Evolutionary conservation across 2,329 filamentous ascomycete genomes (phyloP).

Genomic region (Epichloe baconii): DNA sequence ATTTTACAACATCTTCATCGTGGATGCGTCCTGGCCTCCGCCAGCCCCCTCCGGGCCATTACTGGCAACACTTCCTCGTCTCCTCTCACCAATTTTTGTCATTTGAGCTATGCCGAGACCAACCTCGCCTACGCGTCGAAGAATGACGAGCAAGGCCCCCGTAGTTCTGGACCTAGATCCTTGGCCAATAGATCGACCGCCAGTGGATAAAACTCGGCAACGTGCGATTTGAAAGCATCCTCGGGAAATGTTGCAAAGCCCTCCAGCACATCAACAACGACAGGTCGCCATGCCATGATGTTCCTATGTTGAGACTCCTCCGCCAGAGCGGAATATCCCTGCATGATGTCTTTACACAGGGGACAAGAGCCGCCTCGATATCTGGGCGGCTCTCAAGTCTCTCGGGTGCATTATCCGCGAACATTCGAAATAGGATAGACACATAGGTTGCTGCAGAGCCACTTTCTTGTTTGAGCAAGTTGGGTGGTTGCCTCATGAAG

Average conservation of each 20-base stretch:
- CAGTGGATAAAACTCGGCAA: slow-evolving; percentile 75
- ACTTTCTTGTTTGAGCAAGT: slow-evolving; percentile 91
- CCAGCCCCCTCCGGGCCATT: slow-evolving; percentile 16
- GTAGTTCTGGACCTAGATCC: slow-evolving; percentile 69
- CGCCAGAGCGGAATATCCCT: slow-evolving; percentile 72
- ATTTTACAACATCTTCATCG: slow-evolving; percentile 22
- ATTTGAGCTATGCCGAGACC: slow-evolving; percentile 44
- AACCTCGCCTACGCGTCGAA: slow-evolving; percentile 74
- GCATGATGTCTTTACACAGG: slow-evolving; percentile 87
- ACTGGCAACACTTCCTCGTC: slow-evolving; percentile 30
- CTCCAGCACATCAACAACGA: slow-evolving; percentile 92
- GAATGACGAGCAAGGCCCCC: slow-evolving; percentile 62
- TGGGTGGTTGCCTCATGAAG: slow-evolving; percentile 99
- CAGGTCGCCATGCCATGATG: slow-evolving; percentile 91
- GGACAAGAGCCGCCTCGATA: slow-evolving; percentile 84
- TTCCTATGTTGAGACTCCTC: slow-evolving; percentile 96
- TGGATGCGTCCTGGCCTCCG: slow-evolving; percentile 19
- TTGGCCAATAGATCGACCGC: slow-evolving; percentile 70
- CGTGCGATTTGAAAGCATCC: slow-evolving; percentile 65
- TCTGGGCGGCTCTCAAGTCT: slow-evolving; percentile 65
- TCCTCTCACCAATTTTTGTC: slow-evolving; percentile 19
- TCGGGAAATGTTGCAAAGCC: slow-evolving; percentile 77
- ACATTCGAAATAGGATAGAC: slow-evolving; percentile 93
- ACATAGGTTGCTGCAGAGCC: slow-evolving; percentile 92
- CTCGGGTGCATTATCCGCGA: slow-evolving; percentile 76